Percentiles rank a stretch among this genome's conserved stretches.
Conservation (phyloP, 176 grass and related monocot species). For the Tuctoria greenei region DNA sequence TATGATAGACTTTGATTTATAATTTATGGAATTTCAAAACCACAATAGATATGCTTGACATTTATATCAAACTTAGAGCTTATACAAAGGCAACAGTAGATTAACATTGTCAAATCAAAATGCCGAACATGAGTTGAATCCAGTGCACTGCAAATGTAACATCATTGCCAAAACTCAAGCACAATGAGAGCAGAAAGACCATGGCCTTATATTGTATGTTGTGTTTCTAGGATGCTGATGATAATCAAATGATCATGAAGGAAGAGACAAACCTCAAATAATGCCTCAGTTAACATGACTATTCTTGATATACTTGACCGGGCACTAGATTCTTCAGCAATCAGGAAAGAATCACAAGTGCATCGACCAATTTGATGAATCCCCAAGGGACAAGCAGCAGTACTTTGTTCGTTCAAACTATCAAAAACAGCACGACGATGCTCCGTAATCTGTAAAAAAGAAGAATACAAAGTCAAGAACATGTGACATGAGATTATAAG, state of each 20-base stretch:
- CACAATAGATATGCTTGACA: constrained; percentile 10
- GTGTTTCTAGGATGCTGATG: constrained; percentile 12
- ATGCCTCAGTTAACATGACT: constrained; percentile 91
- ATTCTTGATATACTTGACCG: constrained; percentile 91
- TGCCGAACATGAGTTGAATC: constrained; percentile 7
- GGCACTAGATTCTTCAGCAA: constrained; percentile 74
- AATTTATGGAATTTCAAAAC: constrained; percentile 3
- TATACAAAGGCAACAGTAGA: background rate
- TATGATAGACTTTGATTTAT: background rate
- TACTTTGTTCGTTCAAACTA: constrained; percentile 54
- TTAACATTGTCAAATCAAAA: background rate
- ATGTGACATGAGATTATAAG: constrained; percentile 24
- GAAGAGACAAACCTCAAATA: constrained; percentile 83
- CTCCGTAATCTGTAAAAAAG: constrained; percentile 67
- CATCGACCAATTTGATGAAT: constrained; percentile 87
- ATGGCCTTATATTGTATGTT: background rate
- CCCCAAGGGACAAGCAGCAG: constrained; percentile 65
- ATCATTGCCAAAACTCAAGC: background rate
- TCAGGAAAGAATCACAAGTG: constrained; percentile 75
- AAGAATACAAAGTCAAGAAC: constrained; percentile 26
- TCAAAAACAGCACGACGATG: constrained; percentile 61
- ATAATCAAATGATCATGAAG: constrained; percentile 21
- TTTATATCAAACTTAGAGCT: background rate
- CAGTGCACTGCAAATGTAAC: background rate
- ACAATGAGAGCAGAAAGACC: background rate